These are phyloP conservation scores for Xenoacremonium recifei DNA, from an alignment of 2,329 filamentous ascomycete genomes.

Conservation along the genomic window DNA sequence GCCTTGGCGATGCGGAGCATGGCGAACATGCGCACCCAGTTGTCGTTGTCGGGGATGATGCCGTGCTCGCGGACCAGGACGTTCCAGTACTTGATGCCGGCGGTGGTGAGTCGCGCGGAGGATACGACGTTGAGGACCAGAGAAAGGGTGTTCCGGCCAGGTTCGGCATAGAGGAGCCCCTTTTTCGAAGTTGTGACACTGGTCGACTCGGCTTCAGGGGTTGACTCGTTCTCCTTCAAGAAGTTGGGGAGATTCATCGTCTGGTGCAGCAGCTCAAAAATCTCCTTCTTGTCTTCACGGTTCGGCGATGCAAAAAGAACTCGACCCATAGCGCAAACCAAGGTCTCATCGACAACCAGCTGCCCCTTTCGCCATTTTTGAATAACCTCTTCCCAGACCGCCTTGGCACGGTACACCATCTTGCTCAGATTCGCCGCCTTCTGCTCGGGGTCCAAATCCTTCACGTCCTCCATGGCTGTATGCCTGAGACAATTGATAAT, in stretches of 20 bases:
- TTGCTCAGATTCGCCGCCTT: conserved; percentile 35
- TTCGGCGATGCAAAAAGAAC: conserved; percentile 66
- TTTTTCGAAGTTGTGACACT: background rate
- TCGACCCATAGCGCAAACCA: conserved; percentile 80
- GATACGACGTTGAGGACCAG: conserved; percentile 65
- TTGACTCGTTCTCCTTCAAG: conserved; percentile 28
- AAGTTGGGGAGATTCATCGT: conserved; percentile 71
- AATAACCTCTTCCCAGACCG: conserved; percentile 79
- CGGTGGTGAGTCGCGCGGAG: conserved; percentile 56
- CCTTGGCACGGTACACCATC: conserved; percentile 64
- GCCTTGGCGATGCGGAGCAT: conserved; percentile 64
- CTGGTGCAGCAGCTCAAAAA: conserved; percentile 76
- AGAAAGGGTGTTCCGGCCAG: conserved; percentile 61
- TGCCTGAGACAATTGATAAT: conserved; percentile 74
- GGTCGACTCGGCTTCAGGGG: conserved; percentile 6
- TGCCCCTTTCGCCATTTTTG: conserved; percentile 71
- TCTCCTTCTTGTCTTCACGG: conserved; percentile 61
- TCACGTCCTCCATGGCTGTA: conserved; percentile 23
- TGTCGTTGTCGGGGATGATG: conserved; percentile 70
- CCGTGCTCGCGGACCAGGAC: conserved; percentile 59
- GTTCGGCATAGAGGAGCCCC: conserved; percentile 35
- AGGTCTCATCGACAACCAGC: conserved; percentile 70
- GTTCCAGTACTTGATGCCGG: conserved; percentile 78
- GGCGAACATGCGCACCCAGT: conserved; percentile 67
- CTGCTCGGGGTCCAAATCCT: conserved; percentile 28